phyloP scores from a whole-genome alignment of 2,329 filamentous ascomycete genomes.

The Elsinoe fawcettii region DNA sequence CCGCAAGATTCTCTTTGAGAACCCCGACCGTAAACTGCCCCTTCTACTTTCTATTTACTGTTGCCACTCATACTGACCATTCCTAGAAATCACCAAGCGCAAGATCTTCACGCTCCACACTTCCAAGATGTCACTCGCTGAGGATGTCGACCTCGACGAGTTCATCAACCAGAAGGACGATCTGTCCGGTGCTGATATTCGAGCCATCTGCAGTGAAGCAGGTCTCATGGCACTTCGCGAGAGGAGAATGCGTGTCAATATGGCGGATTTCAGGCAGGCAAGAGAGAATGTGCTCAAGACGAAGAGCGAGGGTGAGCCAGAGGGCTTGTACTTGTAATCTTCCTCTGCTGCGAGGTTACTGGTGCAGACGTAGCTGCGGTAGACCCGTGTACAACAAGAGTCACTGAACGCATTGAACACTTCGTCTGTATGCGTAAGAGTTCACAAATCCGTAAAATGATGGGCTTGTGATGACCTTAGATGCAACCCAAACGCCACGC shows the following conservation, averaged over 20 bases:
- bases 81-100: slow-evolving; percentile 76
- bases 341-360: not conserved
- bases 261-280: slow-evolving; percentile 92
- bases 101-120: slow-evolving; percentile 99
- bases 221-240: slow-evolving; percentile 90
- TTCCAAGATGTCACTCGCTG: slow-evolving; percentile 86
- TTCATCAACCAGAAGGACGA: slow-evolving; percentile 99
- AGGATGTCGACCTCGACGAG: slow-evolving; percentile 96
- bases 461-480: not conserved
- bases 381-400: slow-evolving; percentile 1
- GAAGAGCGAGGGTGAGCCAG: slow-evolving; percentile 96
- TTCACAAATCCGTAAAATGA: not conserved
- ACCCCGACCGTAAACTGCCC: slow-evolving; percentile 53
- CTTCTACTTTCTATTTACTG: not conserved
- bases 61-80: slow-evolving; percentile 41
- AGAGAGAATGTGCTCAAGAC: slow-evolving; percentile 94
- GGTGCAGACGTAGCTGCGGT: not conserved
- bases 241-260: slow-evolving; percentile 94
- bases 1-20: slow-evolving; percentile 82
- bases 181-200: slow-evolving; percentile 93
- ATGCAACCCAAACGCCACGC: not conserved
- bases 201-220: slow-evolving; percentile 96
- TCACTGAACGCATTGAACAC: not conserved
- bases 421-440: not conserved
- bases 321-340: slow-evolving; percentile 90